Base-by-base conservation (phyloP, 805 yeast species). In the Hanseniaspora guilliermondii region DNA sequence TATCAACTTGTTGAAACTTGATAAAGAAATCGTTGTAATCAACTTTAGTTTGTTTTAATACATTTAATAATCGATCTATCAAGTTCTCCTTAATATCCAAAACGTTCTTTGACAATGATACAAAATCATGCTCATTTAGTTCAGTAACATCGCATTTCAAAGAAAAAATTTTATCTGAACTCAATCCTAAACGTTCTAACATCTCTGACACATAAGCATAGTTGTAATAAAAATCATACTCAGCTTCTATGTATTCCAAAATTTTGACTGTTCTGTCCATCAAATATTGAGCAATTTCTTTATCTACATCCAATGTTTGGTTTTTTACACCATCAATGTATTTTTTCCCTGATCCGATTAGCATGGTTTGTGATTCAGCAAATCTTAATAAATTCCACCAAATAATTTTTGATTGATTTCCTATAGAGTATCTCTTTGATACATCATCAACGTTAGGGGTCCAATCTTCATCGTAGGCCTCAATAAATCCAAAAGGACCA, bases 401-500 rank as follows among this genome's bases (percentile, higher is more conserved):
- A 45, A 91, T 80, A 0, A 89, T 78, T 25, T 82, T 76, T 0
- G 97, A 97, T 11, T 87, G 83, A 62, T 85, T 87, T n/a, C 76
- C 75, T 68, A 83, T 89, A 7, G 87, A 78, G 65, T 93, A 91
- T 45, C 96, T 73, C 17, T 71, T 65, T 48, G 71, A 69, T 42
- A 74, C 76, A 66, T 93, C 98, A 63, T 88, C 97, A 55, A 87
- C 87, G 64, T 93, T 91, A 1, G 97, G 91, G 0, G 97, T 85
- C 63, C 76, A 91, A 48, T 75, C 67, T 16, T 94, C 89, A 62
- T 87, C 82, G 64, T 83, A 91, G 46, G 76, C 78, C 63, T 89
- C 96, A 83, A 89, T 76, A 57, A 88, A 84, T 19, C 94, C 85
- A 69, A 86, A 93, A 0, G 98, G 97, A 2, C 97, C 98, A 67